These are phyloP conservation scores for Allomyces macrogynus DNA, from an alignment of 192 early-diverging fungal species.

Conservation along the genomic window DNA sequence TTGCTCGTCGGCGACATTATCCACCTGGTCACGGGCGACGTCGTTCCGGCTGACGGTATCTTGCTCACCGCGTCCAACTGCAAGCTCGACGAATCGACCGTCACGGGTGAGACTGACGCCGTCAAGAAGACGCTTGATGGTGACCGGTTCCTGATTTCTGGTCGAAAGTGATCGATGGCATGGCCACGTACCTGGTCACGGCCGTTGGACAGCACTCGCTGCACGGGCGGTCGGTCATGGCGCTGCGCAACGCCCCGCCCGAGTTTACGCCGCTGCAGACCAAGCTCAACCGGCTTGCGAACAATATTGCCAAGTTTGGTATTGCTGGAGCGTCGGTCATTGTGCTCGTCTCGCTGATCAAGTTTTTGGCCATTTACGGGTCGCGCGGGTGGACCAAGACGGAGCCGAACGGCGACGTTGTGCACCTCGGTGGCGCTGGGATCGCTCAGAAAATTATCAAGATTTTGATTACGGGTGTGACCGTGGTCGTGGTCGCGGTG, in stretches of 20 bases:
- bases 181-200: constrained; percentile 63
- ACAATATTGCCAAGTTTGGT: constrained; percentile 87
- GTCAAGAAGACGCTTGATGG: constrained; percentile 46
- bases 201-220: constrained; percentile 67
- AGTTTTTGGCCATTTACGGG: constrained; percentile 13
- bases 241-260: constrained; percentile 43
- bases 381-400: background rate
- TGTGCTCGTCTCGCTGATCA: constrained; percentile 34
- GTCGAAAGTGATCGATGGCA: constrained; percentile 74
- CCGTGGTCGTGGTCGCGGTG: constrained; percentile 62
- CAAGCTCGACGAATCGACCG: constrained; percentile 67
- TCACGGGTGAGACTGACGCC: constrained; percentile 78
- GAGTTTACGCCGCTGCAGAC: constrained; percentile 81
- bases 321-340: constrained; percentile 61
- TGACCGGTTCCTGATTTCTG: constrained; percentile 71
- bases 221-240: constrained; percentile 81
- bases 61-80: constrained; percentile 60
- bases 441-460: constrained; percentile 38
- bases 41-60: constrained; percentile 86
- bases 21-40: constrained; percentile 71
- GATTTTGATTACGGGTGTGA: constrained; percentile 63
- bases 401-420: constrained; percentile 36
- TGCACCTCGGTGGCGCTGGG: constrained; percentile 21
- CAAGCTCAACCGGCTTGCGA: constrained; percentile 75
- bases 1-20: constrained; percentile 81